These are phyloP conservation scores for Colletotrichum sidae DNA, from an alignment of 2,329 filamentous ascomycete species.

Conservation along the genomic window DNA sequence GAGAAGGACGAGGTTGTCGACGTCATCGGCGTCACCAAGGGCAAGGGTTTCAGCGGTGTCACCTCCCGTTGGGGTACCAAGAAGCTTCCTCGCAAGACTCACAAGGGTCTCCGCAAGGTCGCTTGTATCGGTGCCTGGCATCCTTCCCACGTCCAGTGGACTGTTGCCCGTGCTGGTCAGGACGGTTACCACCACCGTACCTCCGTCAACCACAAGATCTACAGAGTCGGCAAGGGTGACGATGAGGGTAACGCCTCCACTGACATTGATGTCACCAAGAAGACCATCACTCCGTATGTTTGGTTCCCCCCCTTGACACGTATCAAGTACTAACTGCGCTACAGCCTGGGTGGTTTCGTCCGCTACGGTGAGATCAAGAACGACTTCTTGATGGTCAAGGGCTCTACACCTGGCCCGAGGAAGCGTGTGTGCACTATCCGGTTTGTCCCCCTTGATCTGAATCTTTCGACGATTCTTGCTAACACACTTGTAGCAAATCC, in stretches of 20 bases:
- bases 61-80: conserved; percentile 99
- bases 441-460: too few relatives aligned
- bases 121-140: conserved; percentile 99
- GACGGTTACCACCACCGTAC: conserved; percentile 99
- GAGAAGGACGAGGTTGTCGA: conserved; percentile 99
- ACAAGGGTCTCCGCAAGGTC: conserved; percentile 99
- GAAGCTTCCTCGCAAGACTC: conserved; percentile 99
- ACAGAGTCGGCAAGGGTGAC: conserved; percentile 94
- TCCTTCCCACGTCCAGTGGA: conserved; percentile 99
- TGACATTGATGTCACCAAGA: conserved; percentile 97
- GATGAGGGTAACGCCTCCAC: conserved; percentile 95
- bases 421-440: conserved; percentile 98
- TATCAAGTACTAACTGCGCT: conserved; percentile 46
- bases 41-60: conserved; percentile 98
- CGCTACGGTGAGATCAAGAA: conserved; percentile 99
- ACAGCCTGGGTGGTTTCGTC: conserved; percentile 97
- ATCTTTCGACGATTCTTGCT: too few relatives aligned
- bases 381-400: conserved; percentile 98
- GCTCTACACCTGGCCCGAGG: conserved; percentile 96
- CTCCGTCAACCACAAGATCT: conserved; percentile 99
- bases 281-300: conserved; percentile 99
- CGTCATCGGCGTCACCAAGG: conserved; percentile 99
- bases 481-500: conserved; percentile 74
- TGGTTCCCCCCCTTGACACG: background rate
- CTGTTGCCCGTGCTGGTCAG: conserved; percentile 99